These are phyloP conservation scores for Erodium texanum DNA, from an alignment of 441 rosid genomes.

Conservation along the genomic window DNA sequence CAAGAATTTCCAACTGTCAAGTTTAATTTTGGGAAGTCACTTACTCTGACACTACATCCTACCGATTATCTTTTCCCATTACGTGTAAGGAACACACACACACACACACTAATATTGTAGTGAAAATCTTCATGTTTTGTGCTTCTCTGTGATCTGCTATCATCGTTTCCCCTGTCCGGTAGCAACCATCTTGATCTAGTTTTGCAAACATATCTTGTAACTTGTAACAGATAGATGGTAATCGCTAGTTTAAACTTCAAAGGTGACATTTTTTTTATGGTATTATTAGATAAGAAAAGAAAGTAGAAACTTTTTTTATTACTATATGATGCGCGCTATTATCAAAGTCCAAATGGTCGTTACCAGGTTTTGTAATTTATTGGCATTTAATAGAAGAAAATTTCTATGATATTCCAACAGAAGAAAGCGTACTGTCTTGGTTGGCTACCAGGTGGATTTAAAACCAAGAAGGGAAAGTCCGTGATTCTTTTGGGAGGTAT, in stretches of 20 bases:
- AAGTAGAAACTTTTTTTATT: background rate
- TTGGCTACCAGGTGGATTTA: constrained; percentile 62
- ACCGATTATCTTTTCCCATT: constrained; percentile 62
- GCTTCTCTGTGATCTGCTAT: background rate
- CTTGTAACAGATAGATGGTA: constrained; percentile 19
- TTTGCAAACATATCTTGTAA: constrained; percentile 35
- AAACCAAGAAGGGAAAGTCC: constrained; percentile 46
- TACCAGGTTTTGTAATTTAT: constrained; percentile 2
- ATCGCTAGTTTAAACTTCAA: background rate
- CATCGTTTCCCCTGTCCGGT: background rate
- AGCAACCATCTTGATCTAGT: no score
- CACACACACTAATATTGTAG: background rate
- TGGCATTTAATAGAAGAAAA: constrained; percentile 11
- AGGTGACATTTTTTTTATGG: background rate
- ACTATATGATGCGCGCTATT: background rate
- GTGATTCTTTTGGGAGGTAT: constrained; percentile 88
- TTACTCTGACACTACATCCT: constrained; percentile 52
- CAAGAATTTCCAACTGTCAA: constrained; percentile 63
- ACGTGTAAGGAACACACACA: constrained; percentile 31
- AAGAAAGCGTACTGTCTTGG: constrained; percentile 61
- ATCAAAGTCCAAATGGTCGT: background rate
- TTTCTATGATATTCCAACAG: constrained; percentile 35
- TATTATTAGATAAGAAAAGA: background rate
- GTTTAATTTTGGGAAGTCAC: constrained; percentile 55
- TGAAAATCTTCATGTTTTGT: background rate